phyloP scores from a whole-genome alignment of 2,329 filamentous ascomycete species.

The Hymenoscyphus scutula region DNA sequence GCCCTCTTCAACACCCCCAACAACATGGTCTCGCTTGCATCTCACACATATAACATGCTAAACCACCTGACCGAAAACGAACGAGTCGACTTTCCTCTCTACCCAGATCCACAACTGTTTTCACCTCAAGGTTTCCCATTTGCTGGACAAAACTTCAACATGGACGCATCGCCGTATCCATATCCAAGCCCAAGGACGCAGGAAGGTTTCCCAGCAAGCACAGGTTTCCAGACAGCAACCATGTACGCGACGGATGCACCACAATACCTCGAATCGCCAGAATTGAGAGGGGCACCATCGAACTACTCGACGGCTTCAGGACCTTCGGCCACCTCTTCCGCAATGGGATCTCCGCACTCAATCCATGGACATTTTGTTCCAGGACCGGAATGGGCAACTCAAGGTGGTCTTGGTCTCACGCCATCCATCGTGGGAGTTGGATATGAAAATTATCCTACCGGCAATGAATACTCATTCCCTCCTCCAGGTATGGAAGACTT shows the following conservation, averaged over 20 bases:
- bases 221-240: conserved; percentile 46
- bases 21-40: conserved; percentile 67
- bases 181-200: conserved; percentile 31
- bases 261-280: conserved; percentile 34
- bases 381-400: conserved; percentile 33
- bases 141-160: conserved; percentile 43
- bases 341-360: conserved; percentile 36
- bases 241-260: conserved; percentile 44
- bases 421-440: conserved; percentile 34
- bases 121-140: conserved; percentile 47
- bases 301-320: conserved; percentile 37
- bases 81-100: conserved; percentile 42
- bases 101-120: conserved; percentile 45
- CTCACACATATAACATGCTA: conserved; percentile 94
- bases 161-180: conserved; percentile 41
- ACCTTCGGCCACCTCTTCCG: conserved; percentile 35
- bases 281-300: conserved; percentile 32
- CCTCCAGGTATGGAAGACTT: conserved; percentile 38
- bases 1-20: conserved; percentile 59
- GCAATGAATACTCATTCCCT: conserved; percentile 34
- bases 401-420: conserved; percentile 32
- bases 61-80: conserved; percentile 47
- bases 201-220: conserved; percentile 40
- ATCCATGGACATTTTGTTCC: conserved; percentile 32
- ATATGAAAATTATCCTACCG: conserved; percentile 30